Evolutionary conservation across 2,329 filamentous ascomycete genomes (phyloP).

Genomic region (Hypoxylon sp.): DNA sequence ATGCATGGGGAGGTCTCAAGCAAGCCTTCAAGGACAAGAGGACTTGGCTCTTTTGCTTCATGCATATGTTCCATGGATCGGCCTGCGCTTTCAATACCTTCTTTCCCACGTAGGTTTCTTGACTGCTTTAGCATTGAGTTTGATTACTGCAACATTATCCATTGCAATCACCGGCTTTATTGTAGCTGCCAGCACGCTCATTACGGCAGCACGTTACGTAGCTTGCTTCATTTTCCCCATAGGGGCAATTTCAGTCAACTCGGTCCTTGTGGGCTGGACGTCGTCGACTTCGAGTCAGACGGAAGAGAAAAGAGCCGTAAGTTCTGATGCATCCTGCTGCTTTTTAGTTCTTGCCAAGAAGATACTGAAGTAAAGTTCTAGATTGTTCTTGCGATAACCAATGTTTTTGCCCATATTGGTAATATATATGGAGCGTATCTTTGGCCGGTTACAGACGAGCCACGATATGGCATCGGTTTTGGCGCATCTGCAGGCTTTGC

Average conservation of each 20-base stretch:
- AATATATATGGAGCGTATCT: conserved; percentile 68
- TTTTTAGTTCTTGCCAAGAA: not conserved
- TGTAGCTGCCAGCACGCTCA: conserved; percentile 57
- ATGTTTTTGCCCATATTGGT: conserved; percentile 63
- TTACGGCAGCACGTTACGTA: conserved; percentile 59
- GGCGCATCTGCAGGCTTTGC: conserved; percentile 63
- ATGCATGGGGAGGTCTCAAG: conserved; percentile 64
- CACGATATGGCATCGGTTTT: conserved; percentile 62
- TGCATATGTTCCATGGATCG: conserved; percentile 70
- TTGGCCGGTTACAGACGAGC: conserved; percentile 62
- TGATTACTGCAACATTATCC: conserved; percentile 61
- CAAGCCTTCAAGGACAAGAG: conserved; percentile 65
- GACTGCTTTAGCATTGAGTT: not conserved
- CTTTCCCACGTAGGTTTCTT: conserved; percentile 57
- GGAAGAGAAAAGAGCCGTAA: conserved; percentile 64
- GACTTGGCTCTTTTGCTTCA: conserved; percentile 68
- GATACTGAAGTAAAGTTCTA: conserved; percentile 10
- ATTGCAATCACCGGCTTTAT: conserved; percentile 62
- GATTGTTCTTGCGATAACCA: conserved; percentile 64
- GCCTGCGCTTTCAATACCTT: conserved; percentile 65
- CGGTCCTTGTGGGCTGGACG: conserved; percentile 64
- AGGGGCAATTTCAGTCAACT: conserved; percentile 63
- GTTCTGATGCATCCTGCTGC: conserved; percentile 14
- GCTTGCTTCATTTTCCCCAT: conserved; percentile 61
- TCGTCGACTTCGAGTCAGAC: conserved; percentile 62